Evolutionary conservation across 2,329 filamentous ascomycete genomes (phyloP).

Genomic region (Diaporthe caulivora): DNA sequence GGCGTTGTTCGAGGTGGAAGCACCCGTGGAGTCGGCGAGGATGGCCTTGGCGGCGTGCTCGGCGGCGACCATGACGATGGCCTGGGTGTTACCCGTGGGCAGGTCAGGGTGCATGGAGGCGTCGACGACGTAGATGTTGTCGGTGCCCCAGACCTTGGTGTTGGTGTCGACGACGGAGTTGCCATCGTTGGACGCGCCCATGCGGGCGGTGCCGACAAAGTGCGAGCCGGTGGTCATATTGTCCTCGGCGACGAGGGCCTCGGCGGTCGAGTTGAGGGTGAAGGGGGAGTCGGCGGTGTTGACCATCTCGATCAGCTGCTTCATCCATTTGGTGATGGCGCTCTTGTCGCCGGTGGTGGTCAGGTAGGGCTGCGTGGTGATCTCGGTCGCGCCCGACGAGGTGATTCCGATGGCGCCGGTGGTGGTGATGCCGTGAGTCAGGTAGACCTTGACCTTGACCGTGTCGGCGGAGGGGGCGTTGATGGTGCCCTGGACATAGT

Average conservation of each 20-base stretch:
- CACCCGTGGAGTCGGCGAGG: slow-evolving; percentile 33
- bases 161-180: slow-evolving; percentile 49
- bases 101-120: slow-evolving; percentile 74
- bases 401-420: slow-evolving; percentile 58
- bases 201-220: slow-evolving; percentile 48
- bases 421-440: slow-evolving; percentile 63
- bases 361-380: slow-evolving; percentile 52
- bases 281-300: slow-evolving; percentile 45
- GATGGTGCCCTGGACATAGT: slow-evolving; percentile 60
- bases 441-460: slow-evolving; percentile 62
- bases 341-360: slow-evolving; percentile 49
- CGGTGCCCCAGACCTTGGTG: slow-evolving; percentile 68
- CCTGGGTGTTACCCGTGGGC: slow-evolving; percentile 70
- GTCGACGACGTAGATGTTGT: slow-evolving; percentile 74
- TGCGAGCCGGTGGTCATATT: slow-evolving; percentile 45
- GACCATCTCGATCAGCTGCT: slow-evolving; percentile 45
- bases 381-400: slow-evolving; percentile 55
- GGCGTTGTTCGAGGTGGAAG: slow-evolving; percentile 31
- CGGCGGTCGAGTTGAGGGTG: slow-evolving; percentile 40
- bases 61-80: slow-evolving; percentile 55
- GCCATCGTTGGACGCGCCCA: slow-evolving; percentile 48
- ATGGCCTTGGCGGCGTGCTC: slow-evolving; percentile 51
- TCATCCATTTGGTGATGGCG: slow-evolving; percentile 46
- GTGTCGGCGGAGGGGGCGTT: slow-evolving; percentile 55
- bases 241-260: slow-evolving; percentile 37